Percentiles rank a stretch among this genome's conserved stretches.
phyloP scores from a whole-genome alignment of 1,284 basidiomycete genomes.

The Rhodotorula sp. region DNA sequence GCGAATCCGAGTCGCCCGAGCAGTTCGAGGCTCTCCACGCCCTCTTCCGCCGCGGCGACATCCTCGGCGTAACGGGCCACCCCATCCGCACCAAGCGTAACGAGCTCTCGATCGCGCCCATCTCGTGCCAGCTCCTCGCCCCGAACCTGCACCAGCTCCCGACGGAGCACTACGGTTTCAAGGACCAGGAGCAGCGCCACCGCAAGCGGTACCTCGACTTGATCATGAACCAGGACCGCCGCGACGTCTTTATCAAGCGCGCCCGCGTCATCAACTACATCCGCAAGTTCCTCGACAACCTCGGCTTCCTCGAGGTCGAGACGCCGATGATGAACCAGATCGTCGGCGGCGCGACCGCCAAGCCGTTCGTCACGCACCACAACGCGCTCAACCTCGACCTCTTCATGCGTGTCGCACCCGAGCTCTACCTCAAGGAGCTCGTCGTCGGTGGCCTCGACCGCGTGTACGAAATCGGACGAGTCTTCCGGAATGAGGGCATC shows the following conservation, averaged over 20 bases:
- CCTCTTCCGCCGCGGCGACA: slow-evolving; percentile 89
- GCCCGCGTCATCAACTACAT: slow-evolving; percentile 79
- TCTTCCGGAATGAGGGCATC: slow-evolving; percentile 98
- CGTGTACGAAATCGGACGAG: slow-evolving; percentile 96
- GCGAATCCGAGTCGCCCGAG: slow-evolving; percentile 61
- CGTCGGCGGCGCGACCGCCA: slow-evolving; percentile 96
- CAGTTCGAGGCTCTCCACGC: slow-evolving; percentile 75
- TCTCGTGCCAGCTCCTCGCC: slow-evolving; percentile 81
- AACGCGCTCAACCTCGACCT: slow-evolving; percentile 97
- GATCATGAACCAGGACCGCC: slow-evolving; percentile 88
- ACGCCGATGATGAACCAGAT: slow-evolving; percentile 98
- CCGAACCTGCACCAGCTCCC: slow-evolving; percentile 93
- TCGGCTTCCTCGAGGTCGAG: slow-evolving; percentile 98
- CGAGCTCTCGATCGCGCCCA: slow-evolving; percentile 87
- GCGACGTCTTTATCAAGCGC: slow-evolving; percentile 88
- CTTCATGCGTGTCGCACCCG: slow-evolving; percentile 97
- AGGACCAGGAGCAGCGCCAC: slow-evolving; percentile 96
- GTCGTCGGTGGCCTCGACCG: slow-evolving; percentile 96
- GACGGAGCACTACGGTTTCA: slow-evolving; percentile 83
- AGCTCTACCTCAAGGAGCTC: slow-evolving; percentile 97
- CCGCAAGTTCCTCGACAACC: slow-evolving; percentile 83
- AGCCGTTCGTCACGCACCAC: slow-evolving; percentile 98
- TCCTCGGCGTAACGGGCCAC: slow-evolving; percentile 86
- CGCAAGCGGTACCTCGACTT: slow-evolving; percentile 99
- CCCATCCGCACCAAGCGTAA: slow-evolving; percentile 94